These are phyloP conservation scores for Candida michaelii DNA, from an alignment of 805 yeast genomes.

Conservation along the genomic window DNA sequence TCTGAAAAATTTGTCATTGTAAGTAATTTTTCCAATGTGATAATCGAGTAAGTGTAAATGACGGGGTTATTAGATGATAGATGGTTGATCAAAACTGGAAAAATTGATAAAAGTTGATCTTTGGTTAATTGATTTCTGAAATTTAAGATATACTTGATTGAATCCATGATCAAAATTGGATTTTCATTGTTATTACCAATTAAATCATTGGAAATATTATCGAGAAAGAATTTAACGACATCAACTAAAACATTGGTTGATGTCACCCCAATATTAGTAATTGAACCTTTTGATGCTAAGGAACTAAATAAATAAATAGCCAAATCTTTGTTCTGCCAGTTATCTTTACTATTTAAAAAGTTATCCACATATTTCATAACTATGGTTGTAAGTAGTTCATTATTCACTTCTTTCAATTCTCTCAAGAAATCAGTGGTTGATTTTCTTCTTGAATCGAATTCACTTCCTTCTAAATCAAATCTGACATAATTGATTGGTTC, in stretches of 20 bases:
- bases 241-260: conserved; percentile 83
- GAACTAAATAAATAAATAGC: conserved; percentile 85
- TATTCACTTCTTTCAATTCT: conserved; percentile 78
- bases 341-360: conserved; percentile 53
- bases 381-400: conserved; percentile 68
- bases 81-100: conserved; percentile 76
- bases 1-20: conserved; percentile 62
- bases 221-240: conserved; percentile 80
- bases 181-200: conserved; percentile 47
- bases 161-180: conserved; percentile 86
- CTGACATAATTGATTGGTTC: conserved; percentile 94
- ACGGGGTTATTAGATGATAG: conserved; percentile 63
- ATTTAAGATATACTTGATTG: conserved; percentile 84
- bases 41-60: conserved; percentile 90
- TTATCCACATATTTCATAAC: conserved; percentile 71
- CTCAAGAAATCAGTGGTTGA: conserved; percentile 90
- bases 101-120: conserved; percentile 72
- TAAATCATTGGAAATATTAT: conserved; percentile 80
- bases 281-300: conserved; percentile 85
- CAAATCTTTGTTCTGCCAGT: conserved; percentile 84
- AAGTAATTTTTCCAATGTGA: conserved; percentile 85
- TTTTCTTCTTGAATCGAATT: conserved; percentile 87
- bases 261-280: conserved; percentile 84
- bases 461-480: conserved; percentile 93
- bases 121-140: conserved; percentile 93